Evolutionary conservation across 2,329 filamentous ascomycete species (phyloP).

Genomic region (Epichloe gansuensis): DNA sequence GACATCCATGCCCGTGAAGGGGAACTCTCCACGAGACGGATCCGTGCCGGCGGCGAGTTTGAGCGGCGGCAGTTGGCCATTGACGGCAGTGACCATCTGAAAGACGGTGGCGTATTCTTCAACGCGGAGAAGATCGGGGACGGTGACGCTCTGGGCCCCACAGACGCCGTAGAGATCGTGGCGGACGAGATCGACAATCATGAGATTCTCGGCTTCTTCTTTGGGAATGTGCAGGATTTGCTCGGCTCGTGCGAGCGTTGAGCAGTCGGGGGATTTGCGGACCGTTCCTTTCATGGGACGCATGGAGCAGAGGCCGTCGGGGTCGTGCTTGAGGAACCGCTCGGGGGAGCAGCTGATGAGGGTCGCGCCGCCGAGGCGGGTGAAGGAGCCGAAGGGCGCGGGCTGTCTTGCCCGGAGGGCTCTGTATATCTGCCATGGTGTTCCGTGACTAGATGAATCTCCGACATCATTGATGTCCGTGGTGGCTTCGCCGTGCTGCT

Average conservation of each 20-base stretch:
- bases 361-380: constrained; percentile 56
- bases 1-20: constrained; percentile 56
- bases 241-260: constrained; percentile 61
- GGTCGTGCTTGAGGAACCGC: constrained; percentile 57
- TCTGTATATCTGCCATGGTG: constrained; percentile 60
- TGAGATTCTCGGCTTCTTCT: constrained; percentile 89
- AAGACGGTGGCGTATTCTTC: constrained; percentile 88
- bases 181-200: constrained; percentile 95
- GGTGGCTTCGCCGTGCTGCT: not conserved
- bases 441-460: constrained; percentile 7
- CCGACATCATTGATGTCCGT: no score
- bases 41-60: constrained; percentile 8
- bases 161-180: constrained; percentile 84
- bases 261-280: constrained; percentile 52
- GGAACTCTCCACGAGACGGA: constrained; percentile 2
- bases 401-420: constrained; percentile 59
- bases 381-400: constrained; percentile 73
- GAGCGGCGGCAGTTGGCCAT: constrained; percentile 44
- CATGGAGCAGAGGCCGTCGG: constrained; percentile 55
- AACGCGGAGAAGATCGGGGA: constrained; percentile 69
- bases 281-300: constrained; percentile 95
- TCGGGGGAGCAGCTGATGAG: constrained; percentile 73
- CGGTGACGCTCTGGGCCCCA: constrained; percentile 57
- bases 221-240: constrained; percentile 66
- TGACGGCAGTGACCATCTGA: constrained; percentile 80